Conservation (phyloP, 2,329 filamentous ascomycete genomes). For the Sporothrix humicola region DNA sequence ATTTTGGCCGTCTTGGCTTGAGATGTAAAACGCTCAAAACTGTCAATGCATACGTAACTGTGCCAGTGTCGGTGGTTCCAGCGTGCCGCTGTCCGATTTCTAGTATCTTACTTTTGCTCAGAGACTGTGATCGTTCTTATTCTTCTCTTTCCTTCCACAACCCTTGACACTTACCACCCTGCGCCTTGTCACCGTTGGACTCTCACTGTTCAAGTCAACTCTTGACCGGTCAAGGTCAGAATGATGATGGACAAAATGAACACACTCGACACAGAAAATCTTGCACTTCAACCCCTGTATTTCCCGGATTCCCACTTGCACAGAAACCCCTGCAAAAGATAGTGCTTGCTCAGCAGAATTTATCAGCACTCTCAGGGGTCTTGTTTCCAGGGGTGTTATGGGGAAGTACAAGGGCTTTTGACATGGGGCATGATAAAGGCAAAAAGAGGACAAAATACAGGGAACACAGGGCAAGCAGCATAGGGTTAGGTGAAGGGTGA, state of each 20-base stretch:
- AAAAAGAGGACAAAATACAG: too few relatives aligned
- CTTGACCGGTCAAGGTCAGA: background rate
- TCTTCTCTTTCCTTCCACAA: background rate
- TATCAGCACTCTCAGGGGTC: constrained; percentile 19
- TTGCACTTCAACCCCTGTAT: background rate
- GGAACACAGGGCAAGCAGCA: too few relatives aligned
- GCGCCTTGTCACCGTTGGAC: background rate
- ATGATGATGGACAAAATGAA: background rate
- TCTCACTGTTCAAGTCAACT: too few relatives aligned
- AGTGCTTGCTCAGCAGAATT: constrained; percentile 23
- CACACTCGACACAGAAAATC: background rate
- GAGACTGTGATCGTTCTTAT: background rate
- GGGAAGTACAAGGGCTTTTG: background rate
- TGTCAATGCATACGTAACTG: background rate
- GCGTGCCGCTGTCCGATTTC: background rate
- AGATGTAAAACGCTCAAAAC: background rate
- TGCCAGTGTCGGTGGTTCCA: background rate
- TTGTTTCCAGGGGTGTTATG: background rate
- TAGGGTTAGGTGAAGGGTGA: background rate
- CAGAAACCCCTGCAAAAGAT: background rate
- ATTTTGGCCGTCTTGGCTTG: constrained; percentile 1
- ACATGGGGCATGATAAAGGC: background rate
- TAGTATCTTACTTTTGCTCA: background rate
- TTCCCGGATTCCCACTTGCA: background rate
- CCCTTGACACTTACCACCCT: background rate